Evolutionary conservation across 2,329 filamentous ascomycete species (phyloP).

Genomic region (Paraconiothyrium brasiliense): DNA sequence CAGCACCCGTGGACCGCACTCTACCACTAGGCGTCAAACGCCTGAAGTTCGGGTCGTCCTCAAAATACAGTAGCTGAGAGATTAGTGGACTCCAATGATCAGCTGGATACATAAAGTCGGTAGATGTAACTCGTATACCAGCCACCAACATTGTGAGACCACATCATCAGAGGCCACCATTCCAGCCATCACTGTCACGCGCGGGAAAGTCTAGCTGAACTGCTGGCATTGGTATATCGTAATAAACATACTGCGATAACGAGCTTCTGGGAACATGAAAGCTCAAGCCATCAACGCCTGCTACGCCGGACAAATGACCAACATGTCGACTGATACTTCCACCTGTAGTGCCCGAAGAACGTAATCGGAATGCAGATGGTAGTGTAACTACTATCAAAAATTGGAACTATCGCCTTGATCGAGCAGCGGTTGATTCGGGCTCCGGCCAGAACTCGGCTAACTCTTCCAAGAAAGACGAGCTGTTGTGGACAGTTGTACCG

Average conservation of each 20-base stretch:
- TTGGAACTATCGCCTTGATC: conserved; percentile 3
- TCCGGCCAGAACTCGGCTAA: conserved; percentile 15
- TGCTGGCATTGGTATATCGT: background rate
- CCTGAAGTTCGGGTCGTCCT: too few species aligned
- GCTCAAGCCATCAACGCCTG: conserved; percentile 1
- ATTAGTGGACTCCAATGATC: too few species aligned
- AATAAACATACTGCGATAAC: background rate
- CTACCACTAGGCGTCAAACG: background rate
- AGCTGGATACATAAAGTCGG: background rate
- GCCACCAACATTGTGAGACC: background rate
- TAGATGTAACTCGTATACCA: background rate
- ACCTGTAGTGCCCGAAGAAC: background rate
- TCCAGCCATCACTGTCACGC: background rate
- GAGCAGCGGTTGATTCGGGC: conserved; percentile 4
- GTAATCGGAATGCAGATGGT: background rate
- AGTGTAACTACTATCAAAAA: background rate
- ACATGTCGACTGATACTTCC: background rate
- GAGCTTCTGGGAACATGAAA: background rate
- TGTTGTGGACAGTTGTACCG: conserved; percentile 89
- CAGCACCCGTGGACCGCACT: background rate
- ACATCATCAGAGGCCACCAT: background rate
- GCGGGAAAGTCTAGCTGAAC: background rate
- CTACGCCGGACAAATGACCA: background rate
- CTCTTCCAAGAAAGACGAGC: conserved; percentile 76
- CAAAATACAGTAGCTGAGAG: background rate